These are phyloP conservation scores for Dendrobium catenatum DNA, from an alignment of 106 monocot genomes.

Conservation along the genomic window DNA sequence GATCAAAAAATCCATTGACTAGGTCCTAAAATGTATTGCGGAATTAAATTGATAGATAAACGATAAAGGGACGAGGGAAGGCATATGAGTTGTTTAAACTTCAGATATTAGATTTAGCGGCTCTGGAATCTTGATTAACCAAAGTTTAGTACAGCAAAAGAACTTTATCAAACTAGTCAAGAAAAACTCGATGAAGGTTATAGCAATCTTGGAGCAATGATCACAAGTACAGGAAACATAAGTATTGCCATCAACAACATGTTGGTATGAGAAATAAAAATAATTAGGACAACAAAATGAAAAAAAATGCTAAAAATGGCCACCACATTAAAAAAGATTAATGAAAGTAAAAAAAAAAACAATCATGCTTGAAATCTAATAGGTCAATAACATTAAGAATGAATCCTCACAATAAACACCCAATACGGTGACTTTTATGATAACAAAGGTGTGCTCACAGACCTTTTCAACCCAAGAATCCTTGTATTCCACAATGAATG, in stretches of 20 bases:
- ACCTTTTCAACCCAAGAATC: conserved; percentile 99
- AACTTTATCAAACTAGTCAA: not conserved
- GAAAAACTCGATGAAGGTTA: not conserved
- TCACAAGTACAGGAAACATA: not conserved
- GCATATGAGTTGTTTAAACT: no score
- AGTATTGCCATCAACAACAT: not conserved
- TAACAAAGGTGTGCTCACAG: conserved; percentile 3
- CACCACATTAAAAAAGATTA: not conserved
- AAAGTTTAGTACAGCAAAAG: no score
- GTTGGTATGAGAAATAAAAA: not conserved
- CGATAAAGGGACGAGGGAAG: not conserved
- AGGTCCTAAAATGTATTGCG: not conserved
- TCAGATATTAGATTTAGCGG: no score
- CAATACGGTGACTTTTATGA: not conserved
- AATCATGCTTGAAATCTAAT: not conserved
- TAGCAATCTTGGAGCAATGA: not conserved
- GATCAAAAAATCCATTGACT: not conserved
- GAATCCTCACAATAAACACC: not conserved
- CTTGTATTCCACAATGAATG: conserved; percentile 96
- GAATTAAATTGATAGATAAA: not conserved
- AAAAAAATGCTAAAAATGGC: not conserved
- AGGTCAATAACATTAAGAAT: not conserved
- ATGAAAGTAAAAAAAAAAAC: not conserved
- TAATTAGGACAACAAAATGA: not conserved
- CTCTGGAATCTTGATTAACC: no score